These are phyloP conservation scores for Tuber indicum DNA, from an alignment of 495 filamentous ascomycete species.

Conservation along the genomic window DNA sequence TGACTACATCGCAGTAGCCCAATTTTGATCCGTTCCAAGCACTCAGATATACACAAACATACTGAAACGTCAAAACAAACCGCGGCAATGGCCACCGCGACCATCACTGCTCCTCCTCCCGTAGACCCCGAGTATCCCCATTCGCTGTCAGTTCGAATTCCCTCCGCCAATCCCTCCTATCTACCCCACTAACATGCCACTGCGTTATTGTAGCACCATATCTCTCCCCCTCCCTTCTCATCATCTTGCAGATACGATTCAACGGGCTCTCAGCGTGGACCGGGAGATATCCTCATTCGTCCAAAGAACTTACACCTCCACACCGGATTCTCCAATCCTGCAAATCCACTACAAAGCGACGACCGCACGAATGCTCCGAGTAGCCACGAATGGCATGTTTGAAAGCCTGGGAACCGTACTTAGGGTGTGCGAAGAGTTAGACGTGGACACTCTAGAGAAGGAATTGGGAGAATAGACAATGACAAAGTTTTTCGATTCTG, in stretches of 20 bases:
- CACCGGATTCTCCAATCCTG: slow-evolving; percentile 53
- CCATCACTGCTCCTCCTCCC: slow-evolving; percentile 10
- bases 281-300: slow-evolving; percentile 80
- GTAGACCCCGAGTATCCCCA: slow-evolving; percentile 59
- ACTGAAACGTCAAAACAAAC: neutral
- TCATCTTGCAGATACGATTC: slow-evolving; percentile 69
- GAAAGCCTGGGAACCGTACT: slow-evolving; percentile 78
- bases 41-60: neutral
- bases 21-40: slow-evolving; percentile 4
- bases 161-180: slow-evolving; percentile 9
- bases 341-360: slow-evolving; percentile 75
- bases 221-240: slow-evolving; percentile 75
- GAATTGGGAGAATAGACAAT: slow-evolving; percentile 17
- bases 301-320: slow-evolving; percentile 47
- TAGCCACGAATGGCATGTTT: slow-evolving; percentile 97
- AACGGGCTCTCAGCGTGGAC: slow-evolving; percentile 74
- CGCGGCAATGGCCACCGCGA: neutral
- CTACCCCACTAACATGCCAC: slow-evolving; percentile 19
- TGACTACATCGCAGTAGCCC: slow-evolving; percentile 9
- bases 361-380: slow-evolving; percentile 91
- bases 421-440: slow-evolving; percentile 79
- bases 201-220: slow-evolving; percentile 54
- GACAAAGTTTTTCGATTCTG: neutral
- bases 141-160: slow-evolving; percentile 53
- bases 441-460: slow-evolving; percentile 59